Conservation (phyloP, 2,329 filamentous ascomycete species). For the Dissoconium aciculare region DNA sequence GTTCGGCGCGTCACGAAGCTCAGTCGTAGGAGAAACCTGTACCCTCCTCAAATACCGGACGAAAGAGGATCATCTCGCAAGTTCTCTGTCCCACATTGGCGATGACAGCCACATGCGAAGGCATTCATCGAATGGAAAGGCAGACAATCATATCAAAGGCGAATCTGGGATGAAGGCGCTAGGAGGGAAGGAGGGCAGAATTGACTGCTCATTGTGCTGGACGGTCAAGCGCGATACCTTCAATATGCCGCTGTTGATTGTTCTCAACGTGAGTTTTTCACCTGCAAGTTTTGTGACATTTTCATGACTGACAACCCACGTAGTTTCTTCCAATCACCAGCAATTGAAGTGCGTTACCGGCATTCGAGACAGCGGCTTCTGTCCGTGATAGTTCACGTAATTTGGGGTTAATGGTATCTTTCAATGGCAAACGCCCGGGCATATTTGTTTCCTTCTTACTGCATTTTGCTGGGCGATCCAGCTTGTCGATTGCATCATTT, state of each 20-base stretch:
- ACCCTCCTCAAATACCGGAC: constrained; percentile 82
- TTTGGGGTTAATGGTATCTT: too few species aligned
- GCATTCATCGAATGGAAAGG: constrained; percentile 12
- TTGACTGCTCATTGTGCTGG: constrained; percentile 94
- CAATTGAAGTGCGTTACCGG: too few species aligned
- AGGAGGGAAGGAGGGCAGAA: constrained; percentile 69
- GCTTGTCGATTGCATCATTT: too few species aligned
- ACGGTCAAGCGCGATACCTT: constrained; percentile 93
- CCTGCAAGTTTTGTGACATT: neutral
- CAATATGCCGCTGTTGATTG: constrained; percentile 96
- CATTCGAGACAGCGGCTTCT: too few species aligned
- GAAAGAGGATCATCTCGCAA: constrained; percentile 39
- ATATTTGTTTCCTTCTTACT: too few species aligned
- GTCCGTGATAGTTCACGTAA: too few species aligned
- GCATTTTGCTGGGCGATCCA: too few species aligned
- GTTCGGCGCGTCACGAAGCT: constrained; percentile 78
- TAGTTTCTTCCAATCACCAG: constrained; percentile 9
- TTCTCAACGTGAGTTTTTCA: constrained; percentile 72
- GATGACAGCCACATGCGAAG: constrained; percentile 18
- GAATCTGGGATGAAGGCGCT: constrained; percentile 70
- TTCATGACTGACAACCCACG: neutral
- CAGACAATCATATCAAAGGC: constrained; percentile 32
- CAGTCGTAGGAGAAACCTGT: constrained; percentile 60
- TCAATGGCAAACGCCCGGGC: too few species aligned
- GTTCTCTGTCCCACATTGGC: constrained; percentile 35